A percentile compares a stretch with the other conserved stretches of the same genome.
These are phyloP conservation scores for Flaveria floridana DNA, from an alignment of 140 eudicot species.

Conservation along the genomic window DNA sequence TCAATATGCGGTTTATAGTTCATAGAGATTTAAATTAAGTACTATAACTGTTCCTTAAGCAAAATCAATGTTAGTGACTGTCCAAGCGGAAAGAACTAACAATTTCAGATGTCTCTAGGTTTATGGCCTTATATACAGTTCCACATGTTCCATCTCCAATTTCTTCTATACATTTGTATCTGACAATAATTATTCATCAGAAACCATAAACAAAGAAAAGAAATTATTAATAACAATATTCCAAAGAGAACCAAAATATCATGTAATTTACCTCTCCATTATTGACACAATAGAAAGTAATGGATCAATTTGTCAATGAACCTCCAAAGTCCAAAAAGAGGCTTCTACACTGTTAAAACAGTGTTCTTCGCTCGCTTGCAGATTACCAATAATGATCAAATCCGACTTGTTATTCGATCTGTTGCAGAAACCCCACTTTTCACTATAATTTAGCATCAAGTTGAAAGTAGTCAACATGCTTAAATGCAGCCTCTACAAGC, in stretches of 20 bases:
- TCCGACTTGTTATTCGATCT: constrained; percentile 44
- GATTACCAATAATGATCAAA: constrained; percentile 37
- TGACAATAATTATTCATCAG: constrained; percentile 34
- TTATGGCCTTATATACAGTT: constrained; percentile 86
- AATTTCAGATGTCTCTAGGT: constrained; percentile 68
- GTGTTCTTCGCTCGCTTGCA: constrained; percentile 58
- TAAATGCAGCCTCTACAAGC: constrained; percentile 90
- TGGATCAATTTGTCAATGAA: constrained; percentile 55
- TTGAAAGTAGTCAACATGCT: constrained; percentile 75
- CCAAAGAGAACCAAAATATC: not conserved
- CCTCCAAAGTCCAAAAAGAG: constrained; percentile 64
- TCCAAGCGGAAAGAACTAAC: constrained; percentile 46
- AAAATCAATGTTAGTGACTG: constrained; percentile 12
- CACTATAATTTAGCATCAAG: constrained; percentile 51
- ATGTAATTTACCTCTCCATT: constrained; percentile 68
- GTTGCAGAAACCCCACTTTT: constrained; percentile 48
- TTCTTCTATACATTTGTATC: constrained; percentile 80
- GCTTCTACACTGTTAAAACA: constrained; percentile 63
- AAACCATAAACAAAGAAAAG: constrained; percentile 23
- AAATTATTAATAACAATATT: not conserved
- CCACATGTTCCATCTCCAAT: constrained; percentile 99
- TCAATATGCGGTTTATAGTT: not conserved
- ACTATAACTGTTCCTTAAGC: constrained; percentile 3
- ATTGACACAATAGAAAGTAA: constrained; percentile 34
- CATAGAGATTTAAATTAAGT: not conserved